Base-by-base conservation (phyloP, 257 asterid species). In the Mitragyna speciosa region DNA sequence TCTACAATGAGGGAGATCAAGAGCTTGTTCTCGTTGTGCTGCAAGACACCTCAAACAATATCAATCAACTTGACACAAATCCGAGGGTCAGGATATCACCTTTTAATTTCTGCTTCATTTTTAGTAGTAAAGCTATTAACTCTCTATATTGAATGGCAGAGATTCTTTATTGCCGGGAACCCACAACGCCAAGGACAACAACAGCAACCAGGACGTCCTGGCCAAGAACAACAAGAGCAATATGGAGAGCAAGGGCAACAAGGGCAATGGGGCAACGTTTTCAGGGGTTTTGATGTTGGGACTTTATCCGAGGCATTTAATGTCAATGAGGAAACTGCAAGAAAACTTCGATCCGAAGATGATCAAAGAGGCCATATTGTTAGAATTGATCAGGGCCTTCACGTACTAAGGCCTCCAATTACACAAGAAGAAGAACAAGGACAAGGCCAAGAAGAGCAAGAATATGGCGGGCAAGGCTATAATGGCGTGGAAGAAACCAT, bases 401-500 rank as follows among this genome's bases (percentile, higher is more conserved):
- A 84, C 70, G 92, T 90, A 54, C 72, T 92, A 78, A 80, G 74
- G 61, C 97, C 95, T 3, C 94, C 95, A 0, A 15, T 77, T 45
- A 51, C 64, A 28, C 54, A 69, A 9, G 79, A 61, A 64, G 78
- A 81, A 66, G 64, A 78, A 43, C 30, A 64, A 39, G 79, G 73
- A 76, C 76, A 58, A 51, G 45, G 72, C 10, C 79, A 54, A 6
- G 58, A 70, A 68, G 78, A 20, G 39, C 77, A 65, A 69, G 52
- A 47, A 12, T 52, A 31, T 11, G 41, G 12, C 19, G 71, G 76
- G 24, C 65, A 79, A 6, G 76, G 16, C 45, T 3, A 20, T 3
- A 90, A 93, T 64, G 97, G 95, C 15, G n/a, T 90, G 0, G 97
- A 91, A 70, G 97, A 93, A 83, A 92, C 97, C 33, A 77, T 90